Percentiles rank a stretch among this genome's conserved stretches.
Conservation (phyloP, 2,329 filamentous ascomycete species). For the Daldinia sp. region DNA sequence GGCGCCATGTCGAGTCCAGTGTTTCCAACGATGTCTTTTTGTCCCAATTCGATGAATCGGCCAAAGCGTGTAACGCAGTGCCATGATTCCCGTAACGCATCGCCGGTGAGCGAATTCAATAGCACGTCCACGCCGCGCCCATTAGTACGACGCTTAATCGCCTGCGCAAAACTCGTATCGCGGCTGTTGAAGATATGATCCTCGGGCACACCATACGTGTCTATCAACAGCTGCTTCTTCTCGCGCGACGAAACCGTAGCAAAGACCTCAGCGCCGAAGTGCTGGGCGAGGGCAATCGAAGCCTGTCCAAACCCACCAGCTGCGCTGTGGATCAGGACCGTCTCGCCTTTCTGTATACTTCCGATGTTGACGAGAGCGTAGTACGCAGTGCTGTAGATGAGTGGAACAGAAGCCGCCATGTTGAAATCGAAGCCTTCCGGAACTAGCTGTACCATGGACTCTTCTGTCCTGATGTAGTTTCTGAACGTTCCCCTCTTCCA, state of each 20-base stretch:
- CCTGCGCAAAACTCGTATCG: not conserved
- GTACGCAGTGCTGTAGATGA: not conserved
- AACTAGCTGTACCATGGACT: not conserved
- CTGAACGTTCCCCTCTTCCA: not conserved
- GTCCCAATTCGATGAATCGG: not conserved
- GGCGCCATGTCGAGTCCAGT: not conserved
- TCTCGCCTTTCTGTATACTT: not conserved
- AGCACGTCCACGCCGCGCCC: not conserved
- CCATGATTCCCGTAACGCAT: not conserved
- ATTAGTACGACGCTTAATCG: not conserved
- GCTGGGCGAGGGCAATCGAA: not conserved
- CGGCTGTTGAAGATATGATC: slow-evolving; percentile 2
- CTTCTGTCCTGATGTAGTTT: not conserved
- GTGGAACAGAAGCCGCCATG: not conserved
- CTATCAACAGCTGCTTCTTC: slow-evolving; percentile 1
- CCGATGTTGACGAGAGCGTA: not conserved
- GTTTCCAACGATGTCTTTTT: not conserved
- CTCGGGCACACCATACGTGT: not conserved
- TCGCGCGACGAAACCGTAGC: not conserved
- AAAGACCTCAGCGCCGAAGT: not conserved
- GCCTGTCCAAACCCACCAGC: not conserved
- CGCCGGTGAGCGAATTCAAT: not conserved
- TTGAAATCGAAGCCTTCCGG: not conserved
- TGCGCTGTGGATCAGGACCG: slow-evolving; percentile 1
- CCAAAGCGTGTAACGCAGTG: not conserved